A percentile compares a stretch with the other conserved stretches of the same genome.
phyloP scores from a whole-genome alignment of 768 basidiomycete species.

The Psilocybe cubensis region DNA sequence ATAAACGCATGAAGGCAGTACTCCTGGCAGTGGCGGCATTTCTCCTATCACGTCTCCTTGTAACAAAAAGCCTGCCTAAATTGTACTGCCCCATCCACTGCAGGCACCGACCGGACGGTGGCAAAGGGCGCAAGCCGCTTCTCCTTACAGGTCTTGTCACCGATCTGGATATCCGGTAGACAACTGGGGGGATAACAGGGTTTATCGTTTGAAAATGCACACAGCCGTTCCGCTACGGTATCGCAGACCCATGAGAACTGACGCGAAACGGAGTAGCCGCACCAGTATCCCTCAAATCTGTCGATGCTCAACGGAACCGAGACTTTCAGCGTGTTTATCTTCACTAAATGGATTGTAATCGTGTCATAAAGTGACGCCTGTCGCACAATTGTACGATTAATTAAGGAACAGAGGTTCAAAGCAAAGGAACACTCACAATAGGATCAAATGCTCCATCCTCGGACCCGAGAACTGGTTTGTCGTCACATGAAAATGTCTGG shows the following conservation, averaged over 20 bases:
- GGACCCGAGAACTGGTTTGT: background rate
- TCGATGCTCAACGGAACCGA: background rate
- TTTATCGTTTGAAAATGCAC: background rate
- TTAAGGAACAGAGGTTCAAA: background rate
- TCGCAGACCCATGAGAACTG: slow-evolving; percentile 2
- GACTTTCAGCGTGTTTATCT: background rate
- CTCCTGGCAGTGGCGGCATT: too few relatives aligned
- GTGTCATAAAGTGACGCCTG: background rate
- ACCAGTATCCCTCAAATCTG: slow-evolving; percentile 1
- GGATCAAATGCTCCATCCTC: background rate
- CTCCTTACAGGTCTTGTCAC: background rate
- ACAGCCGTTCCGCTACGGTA: background rate
- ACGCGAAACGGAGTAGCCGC: background rate
- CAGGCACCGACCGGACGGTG: background rate
- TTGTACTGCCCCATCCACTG: background rate
- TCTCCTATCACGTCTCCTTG: background rate
- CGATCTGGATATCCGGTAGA: background rate
- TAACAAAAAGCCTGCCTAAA: background rate
- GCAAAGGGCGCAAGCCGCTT: background rate
- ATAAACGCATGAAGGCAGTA: too few relatives aligned
- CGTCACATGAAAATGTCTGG: background rate
- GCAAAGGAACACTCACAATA: background rate
- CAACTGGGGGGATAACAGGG: background rate
- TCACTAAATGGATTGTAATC: background rate
- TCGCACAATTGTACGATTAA: background rate